phyloP scores from a whole-genome alignment of 768 basidiomycete genomes.

The Amanita fuliginea region DNA sequence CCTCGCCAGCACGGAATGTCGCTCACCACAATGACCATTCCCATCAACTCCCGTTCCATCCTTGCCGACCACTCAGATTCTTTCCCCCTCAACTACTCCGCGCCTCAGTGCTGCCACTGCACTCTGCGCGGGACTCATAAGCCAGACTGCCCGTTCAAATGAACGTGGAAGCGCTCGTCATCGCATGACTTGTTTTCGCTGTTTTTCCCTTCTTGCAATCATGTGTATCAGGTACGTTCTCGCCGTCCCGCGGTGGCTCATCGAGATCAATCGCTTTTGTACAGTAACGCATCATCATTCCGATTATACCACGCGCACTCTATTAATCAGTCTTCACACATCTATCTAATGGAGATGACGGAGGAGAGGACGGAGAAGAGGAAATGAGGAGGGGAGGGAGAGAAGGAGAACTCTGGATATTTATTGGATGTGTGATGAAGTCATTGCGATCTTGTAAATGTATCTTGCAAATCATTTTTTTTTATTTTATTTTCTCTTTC shows the following conservation, averaged over 20 bases:
- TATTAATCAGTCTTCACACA: constrained; percentile 3
- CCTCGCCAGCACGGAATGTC: constrained; percentile 5
- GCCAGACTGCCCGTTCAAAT: constrained; percentile 58
- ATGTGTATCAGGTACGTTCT: constrained; percentile 6
- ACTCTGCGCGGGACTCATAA: constrained; percentile 54
- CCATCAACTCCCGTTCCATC: constrained; percentile 7
- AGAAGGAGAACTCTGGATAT: constrained; percentile 6
- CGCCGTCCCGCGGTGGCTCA: too few relatives aligned
- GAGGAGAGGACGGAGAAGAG: background rate
- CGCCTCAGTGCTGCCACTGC: constrained; percentile 75
- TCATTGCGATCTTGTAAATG: constrained; percentile 25
- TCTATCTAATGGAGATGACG: constrained; percentile 2
- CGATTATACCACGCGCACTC: constrained; percentile 1
- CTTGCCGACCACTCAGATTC: constrained; percentile 15
- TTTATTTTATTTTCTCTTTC: constrained; percentile 8
- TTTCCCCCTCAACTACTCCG: constrained; percentile 34
- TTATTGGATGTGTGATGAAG: constrained; percentile 13
- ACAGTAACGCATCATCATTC: constrained; percentile 2
- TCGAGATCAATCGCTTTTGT: background rate
- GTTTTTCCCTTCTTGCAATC: constrained; percentile 6
- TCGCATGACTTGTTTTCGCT: constrained; percentile 6
- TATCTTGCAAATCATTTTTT: constrained; percentile 16
- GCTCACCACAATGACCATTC: constrained; percentile 2
- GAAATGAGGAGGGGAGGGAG: background rate
- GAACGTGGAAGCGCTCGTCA: constrained; percentile 10